Evolutionary conservation across 768 basidiomycete genomes (phyloP), one percentile per base, ranked within the genome.

Genomic region (Xerocomellus amylosporus): DNA sequence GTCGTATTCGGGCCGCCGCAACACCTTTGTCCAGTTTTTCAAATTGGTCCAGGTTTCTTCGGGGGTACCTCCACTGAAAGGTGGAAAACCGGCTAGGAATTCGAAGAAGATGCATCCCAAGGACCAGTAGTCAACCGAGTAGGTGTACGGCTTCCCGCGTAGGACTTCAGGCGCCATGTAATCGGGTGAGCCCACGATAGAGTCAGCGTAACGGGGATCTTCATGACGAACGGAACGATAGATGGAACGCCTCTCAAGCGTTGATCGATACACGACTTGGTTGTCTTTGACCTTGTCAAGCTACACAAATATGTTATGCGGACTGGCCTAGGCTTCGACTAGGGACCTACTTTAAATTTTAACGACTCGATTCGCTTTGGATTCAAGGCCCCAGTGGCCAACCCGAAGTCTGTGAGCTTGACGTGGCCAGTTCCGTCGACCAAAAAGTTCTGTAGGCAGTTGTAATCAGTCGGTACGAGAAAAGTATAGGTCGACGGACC

Each of bases 1-100:
- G 68, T 98, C 95, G 63, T 98, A 99, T 62, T 94, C 88, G 2
- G 97, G 97, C 53, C 97, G 73, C n/a, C 88, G 78, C 5, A 99
- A 78, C 1, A 93, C 93, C 58, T 89, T 89, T 17, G 87, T 84
- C 97, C 97, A 99, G 69, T 98, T 98, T 74, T 98, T 98, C 58
- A 99, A 75, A 73, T 98, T 98, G 15, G 93, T 93, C 97, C 97
- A 99, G 0, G 97, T 99, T 73, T 99, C 97, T 60, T 99, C 94
- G 0, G 94, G 90, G 0, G 89, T 93, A 38, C 88, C 84, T 17
- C 97, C 97, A 44, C 92, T 97, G 76, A 99, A 99, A 2, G 97
- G 97, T 13, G 97, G 97, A 74, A 97, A 99, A 26, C 97, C 96
- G 1, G 93, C 90, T 15, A 96, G 77, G 71, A 96, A 95, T 75